A percentile compares a stretch with the other conserved stretches of the same genome.
phyloP scores from a whole-genome alignment of 2,329 filamentous ascomycete species.

The Aplosporella prunicola region DNA sequence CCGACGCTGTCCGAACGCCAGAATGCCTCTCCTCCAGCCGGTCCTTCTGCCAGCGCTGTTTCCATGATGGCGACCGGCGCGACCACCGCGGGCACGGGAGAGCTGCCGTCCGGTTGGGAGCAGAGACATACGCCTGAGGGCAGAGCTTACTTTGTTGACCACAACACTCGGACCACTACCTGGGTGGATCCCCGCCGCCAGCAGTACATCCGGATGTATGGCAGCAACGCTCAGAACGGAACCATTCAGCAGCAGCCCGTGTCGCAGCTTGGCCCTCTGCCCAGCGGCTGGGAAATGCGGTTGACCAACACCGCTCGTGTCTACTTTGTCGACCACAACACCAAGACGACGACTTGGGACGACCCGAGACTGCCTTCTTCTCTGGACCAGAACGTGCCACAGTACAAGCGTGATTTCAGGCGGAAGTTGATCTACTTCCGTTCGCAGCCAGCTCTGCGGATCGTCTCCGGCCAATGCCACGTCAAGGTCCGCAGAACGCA shows the following conservation, averaged over 20 bases:
- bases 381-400: slow-evolving; percentile 93
- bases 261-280: slow-evolving; percentile 86
- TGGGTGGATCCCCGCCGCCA: slow-evolving; percentile 97
- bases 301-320: slow-evolving; percentile 95
- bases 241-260: slow-evolving; percentile 96
- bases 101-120: slow-evolving; percentile 93
- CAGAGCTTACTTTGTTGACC: slow-evolving; percentile 92
- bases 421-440: slow-evolving; percentile 98
- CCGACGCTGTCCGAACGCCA: slow-evolving; percentile 58
- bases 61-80: slow-evolving; percentile 93
- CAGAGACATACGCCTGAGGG: slow-evolving; percentile 93
- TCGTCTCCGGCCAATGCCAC: slow-evolving; percentile 91
- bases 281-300: slow-evolving; percentile 99
- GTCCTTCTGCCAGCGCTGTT: slow-evolving; percentile 48
- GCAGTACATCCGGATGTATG: slow-evolving; percentile 98
- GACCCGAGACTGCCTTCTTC: slow-evolving; percentile 92
- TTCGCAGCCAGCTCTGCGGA: slow-evolving; percentile 91
- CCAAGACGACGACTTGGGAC: slow-evolving; percentile 98
- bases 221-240: slow-evolving; percentile 63
- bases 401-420: slow-evolving; percentile 98
- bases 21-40: slow-evolving; percentile 27
- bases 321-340: slow-evolving; percentile 99
- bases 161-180: slow-evolving; percentile 94
- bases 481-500: slow-evolving; percentile 94
- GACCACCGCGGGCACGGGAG: slow-evolving; percentile 87